Evolutionary conservation across 306 rosid species (phyloP).

Genomic region (Carpinus viminea): DNA sequence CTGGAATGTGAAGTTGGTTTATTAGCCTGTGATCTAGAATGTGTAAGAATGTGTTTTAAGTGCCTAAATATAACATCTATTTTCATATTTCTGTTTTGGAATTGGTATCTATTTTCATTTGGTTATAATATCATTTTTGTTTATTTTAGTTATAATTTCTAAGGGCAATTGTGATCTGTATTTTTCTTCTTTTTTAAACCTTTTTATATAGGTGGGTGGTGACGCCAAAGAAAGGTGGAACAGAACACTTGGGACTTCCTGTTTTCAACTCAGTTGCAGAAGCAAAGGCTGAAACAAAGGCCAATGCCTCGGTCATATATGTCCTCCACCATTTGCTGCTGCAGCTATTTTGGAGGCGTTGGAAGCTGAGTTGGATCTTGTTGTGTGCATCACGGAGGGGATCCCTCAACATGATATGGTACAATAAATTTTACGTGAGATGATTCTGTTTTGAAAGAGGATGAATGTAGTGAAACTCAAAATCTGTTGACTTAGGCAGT

Average conservation of each 20-base stretch:
- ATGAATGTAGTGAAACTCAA: not conserved
- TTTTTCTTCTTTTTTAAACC: not conserved
- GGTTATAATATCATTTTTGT: not conserved
- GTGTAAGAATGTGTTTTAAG: not conserved
- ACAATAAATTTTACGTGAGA: not conserved
- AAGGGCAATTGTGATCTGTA: not conserved
- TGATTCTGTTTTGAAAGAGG: not conserved
- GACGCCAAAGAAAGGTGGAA: slow-evolving; percentile 97
- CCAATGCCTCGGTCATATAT: slow-evolving; percentile 87
- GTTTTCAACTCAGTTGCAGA: slow-evolving; percentile 93
- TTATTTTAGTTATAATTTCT: not conserved
- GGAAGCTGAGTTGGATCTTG: slow-evolving; percentile 96
- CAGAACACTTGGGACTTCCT: slow-evolving; percentile 96
- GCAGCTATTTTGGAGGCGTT: slow-evolving; percentile 87
- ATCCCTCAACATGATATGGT: slow-evolving; percentile 99
- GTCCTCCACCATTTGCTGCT: slow-evolving; percentile 98
- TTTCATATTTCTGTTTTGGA: not conserved
- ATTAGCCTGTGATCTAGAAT: not conserved
- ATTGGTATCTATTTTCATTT: not conserved
- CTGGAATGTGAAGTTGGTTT: not conserved
- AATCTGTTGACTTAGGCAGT: not conserved
- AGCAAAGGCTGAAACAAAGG: slow-evolving; percentile 94
- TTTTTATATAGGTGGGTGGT: slow-evolving; percentile 73
- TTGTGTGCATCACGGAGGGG: slow-evolving; percentile 98
- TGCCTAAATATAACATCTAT: not conserved